Evolutionary conservation across 805 yeast species (phyloP).

Genomic region (Saccharomycopsis oosterbeekiorum): DNA sequence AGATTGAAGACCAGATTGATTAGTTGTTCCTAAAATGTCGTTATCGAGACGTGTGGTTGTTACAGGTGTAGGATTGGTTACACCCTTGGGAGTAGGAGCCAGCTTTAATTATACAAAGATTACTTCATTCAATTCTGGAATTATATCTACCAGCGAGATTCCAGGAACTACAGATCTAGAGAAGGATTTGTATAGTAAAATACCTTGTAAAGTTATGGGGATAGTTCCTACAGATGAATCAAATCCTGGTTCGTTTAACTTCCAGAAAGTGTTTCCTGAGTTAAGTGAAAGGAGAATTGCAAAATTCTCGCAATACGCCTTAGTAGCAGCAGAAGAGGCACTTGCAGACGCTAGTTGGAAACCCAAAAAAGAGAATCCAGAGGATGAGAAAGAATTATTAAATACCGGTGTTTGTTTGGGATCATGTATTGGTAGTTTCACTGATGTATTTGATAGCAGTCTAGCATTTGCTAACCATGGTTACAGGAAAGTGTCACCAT

Average conservation of each 20-base stretch:
- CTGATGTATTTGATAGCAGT: conserved; percentile 58
- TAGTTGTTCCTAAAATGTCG: neutral
- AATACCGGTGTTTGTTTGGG: conserved; percentile 77
- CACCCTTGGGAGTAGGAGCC: conserved; percentile 77
- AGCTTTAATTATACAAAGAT: conserved; percentile 43
- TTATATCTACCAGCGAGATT: conserved; percentile 41
- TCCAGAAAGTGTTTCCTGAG: neutral
- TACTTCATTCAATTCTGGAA: conserved; percentile 44
- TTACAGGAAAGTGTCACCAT: conserved; percentile 68
- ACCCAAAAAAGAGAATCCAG: conserved; percentile 27
- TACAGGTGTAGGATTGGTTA: conserved; percentile 81
- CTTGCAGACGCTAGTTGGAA: conserved; percentile 52
- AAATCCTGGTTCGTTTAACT: neutral
- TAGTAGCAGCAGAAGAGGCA: conserved; percentile 73
- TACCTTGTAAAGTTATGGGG: conserved; percentile 73
- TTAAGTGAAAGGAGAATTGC: conserved; percentile 38
- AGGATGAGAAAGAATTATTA: conserved; percentile 23
- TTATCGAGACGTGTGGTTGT: conserved; percentile 56
- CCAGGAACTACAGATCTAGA: conserved; percentile 29
- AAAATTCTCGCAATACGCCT: conserved; percentile 64
- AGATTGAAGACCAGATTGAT: too few relatives aligned
- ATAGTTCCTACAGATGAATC: conserved; percentile 38
- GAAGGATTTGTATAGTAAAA: conserved; percentile 36
- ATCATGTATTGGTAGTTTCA: conserved; percentile 84
- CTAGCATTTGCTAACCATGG: conserved; percentile 40